Base-by-base conservation (phyloP, 805 yeast species). In the Debaryomyces hansenii region DNA sequence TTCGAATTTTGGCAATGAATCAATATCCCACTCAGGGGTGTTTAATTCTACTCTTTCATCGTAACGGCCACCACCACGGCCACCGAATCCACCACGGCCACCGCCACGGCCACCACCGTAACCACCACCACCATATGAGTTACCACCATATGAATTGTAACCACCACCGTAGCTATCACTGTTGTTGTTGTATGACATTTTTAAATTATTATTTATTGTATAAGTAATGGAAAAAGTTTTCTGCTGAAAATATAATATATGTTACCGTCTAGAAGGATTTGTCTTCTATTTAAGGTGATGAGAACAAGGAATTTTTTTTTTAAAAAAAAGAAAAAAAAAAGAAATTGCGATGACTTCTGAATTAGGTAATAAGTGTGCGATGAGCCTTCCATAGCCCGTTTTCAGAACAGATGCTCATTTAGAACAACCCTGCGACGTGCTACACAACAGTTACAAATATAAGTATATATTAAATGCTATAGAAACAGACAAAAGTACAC, bases 1-100 rank as follows among this genome's bases (percentile, higher is more conserved):
- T 72, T 91, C 97, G 64, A 94, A 94, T 63, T 83, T 83, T 59
- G 96, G 96, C 63, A 94, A 74, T 35, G 82, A 67, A 50, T 79
- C 85, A 44, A 80, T 56, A 67, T 88, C 94, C 89, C 94, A 94
- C 52, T 86, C 82, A 59, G 91, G 97, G 54, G 82, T 80, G 53
- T 76, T 69, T 61, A 90, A 74, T 60, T 76, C 75, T 40, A 65
- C 64, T 57, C 74, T 63, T 48, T 71, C 75, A 50, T 72, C 70
- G 62, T 70, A 75, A 39, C 66, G 56, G 39, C 59, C 51, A 44
- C 69, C 67, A 33, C 69, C 63, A 41, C 68, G 53, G 44, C 63
- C 62, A 43, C 75, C 68, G 45, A 72, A 66, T 43, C 76, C 71
- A 41, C 70, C 69, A 45, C 74, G 60, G 24, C 61, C 55, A 15